Conservation (phyloP, 306 rosid species). For the Hippophae rhamnoides region DNA sequence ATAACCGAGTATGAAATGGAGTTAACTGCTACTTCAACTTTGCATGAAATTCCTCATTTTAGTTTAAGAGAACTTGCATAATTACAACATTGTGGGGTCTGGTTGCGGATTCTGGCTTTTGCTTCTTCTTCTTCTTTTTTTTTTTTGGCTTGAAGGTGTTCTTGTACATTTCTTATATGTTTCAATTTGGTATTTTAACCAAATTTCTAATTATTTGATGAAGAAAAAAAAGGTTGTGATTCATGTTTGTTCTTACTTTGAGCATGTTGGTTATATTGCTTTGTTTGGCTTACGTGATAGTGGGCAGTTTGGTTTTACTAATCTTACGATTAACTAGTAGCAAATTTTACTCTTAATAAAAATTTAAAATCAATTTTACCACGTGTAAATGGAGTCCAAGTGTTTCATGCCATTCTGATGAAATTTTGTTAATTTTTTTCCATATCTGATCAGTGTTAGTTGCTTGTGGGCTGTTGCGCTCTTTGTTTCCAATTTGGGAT, state of each 20-base stretch:
- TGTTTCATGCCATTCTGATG: too few species aligned
- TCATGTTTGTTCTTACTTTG: too few species aligned
- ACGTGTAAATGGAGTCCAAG: too few species aligned
- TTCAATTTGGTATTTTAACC: neutral
- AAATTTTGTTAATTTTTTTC: neutral
- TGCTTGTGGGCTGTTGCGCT: neutral
- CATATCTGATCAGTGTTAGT: neutral
- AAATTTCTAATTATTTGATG: too few species aligned
- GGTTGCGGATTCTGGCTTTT: slow-evolving; percentile 13
- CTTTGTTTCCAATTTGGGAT: neutral
- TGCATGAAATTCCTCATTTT: slow-evolving; percentile 9
- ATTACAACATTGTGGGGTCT: slow-evolving; percentile 13
- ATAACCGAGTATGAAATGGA: slow-evolving; percentile 26
- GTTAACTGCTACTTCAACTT: slow-evolving; percentile 19
- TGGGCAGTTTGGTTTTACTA: neutral
- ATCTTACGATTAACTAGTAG: neutral
- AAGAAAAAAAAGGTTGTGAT: too few species aligned
- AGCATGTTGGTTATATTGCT: neutral
- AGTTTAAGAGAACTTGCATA: slow-evolving; percentile 14
- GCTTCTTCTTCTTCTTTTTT: too few species aligned
- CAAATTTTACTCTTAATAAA: neutral
- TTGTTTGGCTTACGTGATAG: neutral
- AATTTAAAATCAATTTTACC: neutral
- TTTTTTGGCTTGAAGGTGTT: too few species aligned
- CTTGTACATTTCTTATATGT: slow-evolving; percentile 11